These are phyloP conservation scores for Trametes sp. DNA, from an alignment of 1,284 basidiomycete genomes.

Conservation along the genomic window DNA sequence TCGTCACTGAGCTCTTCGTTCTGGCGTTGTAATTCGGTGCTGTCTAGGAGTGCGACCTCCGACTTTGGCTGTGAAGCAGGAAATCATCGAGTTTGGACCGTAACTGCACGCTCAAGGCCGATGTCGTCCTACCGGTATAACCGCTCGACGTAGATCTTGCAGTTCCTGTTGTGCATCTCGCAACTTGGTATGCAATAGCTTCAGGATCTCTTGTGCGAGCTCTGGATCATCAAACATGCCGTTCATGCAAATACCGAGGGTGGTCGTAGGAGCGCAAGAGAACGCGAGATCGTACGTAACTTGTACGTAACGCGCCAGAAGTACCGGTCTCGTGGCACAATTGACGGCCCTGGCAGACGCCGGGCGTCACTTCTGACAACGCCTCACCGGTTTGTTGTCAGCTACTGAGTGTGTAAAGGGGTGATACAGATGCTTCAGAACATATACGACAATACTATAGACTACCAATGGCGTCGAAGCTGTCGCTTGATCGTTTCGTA, in stretches of 20 bases:
- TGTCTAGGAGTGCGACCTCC: conserved; percentile 16
- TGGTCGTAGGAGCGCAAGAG: too few species aligned
- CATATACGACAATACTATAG: not conserved
- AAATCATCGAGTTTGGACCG: too few species aligned
- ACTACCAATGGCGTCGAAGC: conserved; percentile 62
- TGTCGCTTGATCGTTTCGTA: conserved; percentile 77
- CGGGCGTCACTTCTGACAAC: not conserved
- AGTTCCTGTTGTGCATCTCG: conserved; percentile 20
- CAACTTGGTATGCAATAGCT: conserved; percentile 13
- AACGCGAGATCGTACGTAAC: too few species aligned
- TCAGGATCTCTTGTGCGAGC: not conserved
- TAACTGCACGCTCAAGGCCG: too few species aligned
- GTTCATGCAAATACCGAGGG: too few species aligned
- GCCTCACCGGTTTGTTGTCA: not conserved
- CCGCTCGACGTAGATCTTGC: conserved; percentile 12
- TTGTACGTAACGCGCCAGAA: too few species aligned
- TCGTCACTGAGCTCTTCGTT: conserved; percentile 19
- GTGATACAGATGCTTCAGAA: not conserved
- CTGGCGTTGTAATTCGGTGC: conserved; percentile 5
- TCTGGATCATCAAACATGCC: not conserved
- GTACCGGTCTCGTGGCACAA: not conserved
- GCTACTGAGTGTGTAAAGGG: not conserved
- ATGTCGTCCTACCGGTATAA: conserved; percentile 6
- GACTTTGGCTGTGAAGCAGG: not conserved
- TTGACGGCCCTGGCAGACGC: not conserved